phyloP scores from a whole-genome alignment of 179 eudicot genomes.

The Actinidia arguta region DNA sequence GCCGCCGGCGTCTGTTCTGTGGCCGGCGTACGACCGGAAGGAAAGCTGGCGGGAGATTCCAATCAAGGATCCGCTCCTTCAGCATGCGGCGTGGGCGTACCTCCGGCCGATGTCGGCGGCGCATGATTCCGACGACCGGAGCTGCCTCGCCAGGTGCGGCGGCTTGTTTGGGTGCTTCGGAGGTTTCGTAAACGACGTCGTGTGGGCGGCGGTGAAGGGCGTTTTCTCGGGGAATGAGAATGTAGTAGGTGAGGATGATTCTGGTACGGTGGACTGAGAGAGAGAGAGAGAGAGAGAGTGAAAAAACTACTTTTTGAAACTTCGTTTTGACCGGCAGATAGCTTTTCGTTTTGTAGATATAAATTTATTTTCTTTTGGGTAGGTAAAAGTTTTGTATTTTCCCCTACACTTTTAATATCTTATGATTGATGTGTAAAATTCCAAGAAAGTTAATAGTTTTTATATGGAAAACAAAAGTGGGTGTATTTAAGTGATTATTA shows the following conservation, averaged over 20 bases:
- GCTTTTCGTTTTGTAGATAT: background rate
- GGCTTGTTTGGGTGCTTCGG: slow-evolving; percentile 13
- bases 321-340: slow-evolving; percentile 25
- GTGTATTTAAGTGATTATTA: no score
- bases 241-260: background rate
- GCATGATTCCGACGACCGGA: background rate
- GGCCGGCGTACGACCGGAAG: slow-evolving; percentile 12
- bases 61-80: slow-evolving; percentile 28
- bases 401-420: no score
- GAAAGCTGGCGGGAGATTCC: slow-evolving; percentile 24
- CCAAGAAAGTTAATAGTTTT: no score
- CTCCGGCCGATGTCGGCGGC: slow-evolving; percentile 23
- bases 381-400: no score
- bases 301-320: slow-evolving; percentile 9
- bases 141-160: background rate
- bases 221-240: background rate
- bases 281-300: no score
- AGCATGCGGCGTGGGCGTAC: slow-evolving; percentile 36
- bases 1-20: background rate
- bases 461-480: no score
- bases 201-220: background rate
- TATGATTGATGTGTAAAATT: no score
- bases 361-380: no score
- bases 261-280: no score
- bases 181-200: slow-evolving; percentile 13